Conservation (phyloP, 1,284 basidiomycete genomes). For the Ceratobasidium sp. region DNA sequence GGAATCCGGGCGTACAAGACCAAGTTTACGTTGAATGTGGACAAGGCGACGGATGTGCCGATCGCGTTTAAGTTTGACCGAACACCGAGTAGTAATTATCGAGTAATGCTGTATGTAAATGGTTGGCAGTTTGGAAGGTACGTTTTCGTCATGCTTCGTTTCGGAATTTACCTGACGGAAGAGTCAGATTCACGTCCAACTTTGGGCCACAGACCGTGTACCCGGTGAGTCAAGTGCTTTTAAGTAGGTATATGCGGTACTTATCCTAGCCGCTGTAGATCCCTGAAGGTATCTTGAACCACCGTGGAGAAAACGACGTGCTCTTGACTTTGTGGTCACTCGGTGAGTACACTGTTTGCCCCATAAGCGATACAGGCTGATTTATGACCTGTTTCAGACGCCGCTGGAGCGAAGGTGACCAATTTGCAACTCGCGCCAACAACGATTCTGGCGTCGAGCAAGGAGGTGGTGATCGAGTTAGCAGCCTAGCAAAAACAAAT, state of each 20-base stretch:
- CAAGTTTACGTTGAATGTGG: constrained; percentile 16
- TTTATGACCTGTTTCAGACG: background rate
- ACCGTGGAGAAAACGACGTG: constrained; percentile 37
- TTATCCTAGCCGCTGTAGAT: background rate
- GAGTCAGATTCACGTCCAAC: constrained; percentile 50
- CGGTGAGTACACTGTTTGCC: background rate
- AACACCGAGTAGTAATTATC: constrained; percentile 55
- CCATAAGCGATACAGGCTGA: no score
- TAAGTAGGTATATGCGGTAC: background rate
- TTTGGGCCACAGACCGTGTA: constrained; percentile 53
- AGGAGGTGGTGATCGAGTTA: constrained; percentile 13
- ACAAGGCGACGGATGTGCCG: constrained; percentile 7
- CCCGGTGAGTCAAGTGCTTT: constrained; percentile 22
- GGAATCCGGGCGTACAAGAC: constrained; percentile 38
- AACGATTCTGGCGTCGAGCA: constrained; percentile 19
- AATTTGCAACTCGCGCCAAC: constrained; percentile 10
- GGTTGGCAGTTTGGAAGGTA: constrained; percentile 62
- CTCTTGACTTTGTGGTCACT: constrained; percentile 26
- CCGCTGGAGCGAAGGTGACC: constrained; percentile 22
- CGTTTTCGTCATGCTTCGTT: background rate
- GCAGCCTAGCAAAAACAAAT: constrained; percentile 5
- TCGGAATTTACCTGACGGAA: background rate
- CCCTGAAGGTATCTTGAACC: constrained; percentile 41
- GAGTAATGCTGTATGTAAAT: constrained; percentile 59
- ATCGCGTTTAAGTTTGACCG: constrained; percentile 10